These are phyloP conservation scores for Trichopus zeylanicus DNA, from an alignment of 116 monocot species.

Conservation along the genomic window DNA sequence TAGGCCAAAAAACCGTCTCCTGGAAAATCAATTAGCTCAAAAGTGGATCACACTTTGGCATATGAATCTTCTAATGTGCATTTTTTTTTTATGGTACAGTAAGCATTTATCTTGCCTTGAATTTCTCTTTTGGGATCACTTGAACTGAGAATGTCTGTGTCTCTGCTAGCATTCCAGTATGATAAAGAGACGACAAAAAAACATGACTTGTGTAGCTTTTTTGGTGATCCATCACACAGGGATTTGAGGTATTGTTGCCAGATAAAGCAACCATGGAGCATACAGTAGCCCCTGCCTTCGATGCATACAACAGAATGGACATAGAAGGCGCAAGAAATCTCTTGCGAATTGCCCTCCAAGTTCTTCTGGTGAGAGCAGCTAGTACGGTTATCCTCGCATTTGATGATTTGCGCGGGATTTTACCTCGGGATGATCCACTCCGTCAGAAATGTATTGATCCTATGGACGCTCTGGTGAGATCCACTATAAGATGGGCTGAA, in stretches of 20 bases:
- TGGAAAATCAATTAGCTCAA: too few relatives aligned
- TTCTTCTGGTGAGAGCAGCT: constrained; percentile 58
- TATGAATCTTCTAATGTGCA: too few relatives aligned
- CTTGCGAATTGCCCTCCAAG: constrained; percentile 58
- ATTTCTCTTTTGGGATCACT: too few relatives aligned
- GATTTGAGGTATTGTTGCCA: constrained; percentile 52
- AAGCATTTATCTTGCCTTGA: too few relatives aligned
- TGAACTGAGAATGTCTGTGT: too few relatives aligned
- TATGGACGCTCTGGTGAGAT: constrained; percentile 45
- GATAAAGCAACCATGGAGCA: constrained; percentile 72
- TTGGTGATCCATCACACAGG: constrained; percentile 33
- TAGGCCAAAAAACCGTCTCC: too few relatives aligned
- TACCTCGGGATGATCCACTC: constrained; percentile 62
- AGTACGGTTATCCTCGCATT: constrained; percentile 52
- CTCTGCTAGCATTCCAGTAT: background rate
- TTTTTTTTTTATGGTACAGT: too few relatives aligned
- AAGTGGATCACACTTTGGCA: too few relatives aligned
- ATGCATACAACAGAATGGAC: constrained; percentile 42
- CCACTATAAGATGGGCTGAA: constrained; percentile 27
- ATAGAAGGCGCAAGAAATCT: constrained; percentile 66
- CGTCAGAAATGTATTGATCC: constrained; percentile 48
- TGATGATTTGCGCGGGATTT: constrained; percentile 35
- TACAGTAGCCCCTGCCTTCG: constrained; percentile 35
- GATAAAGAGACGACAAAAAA: background rate
- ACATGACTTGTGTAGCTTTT: background rate